phyloP scores from a whole-genome alignment of 1,139 yeast species.

The Sugiyamaella pinicola region DNA sequence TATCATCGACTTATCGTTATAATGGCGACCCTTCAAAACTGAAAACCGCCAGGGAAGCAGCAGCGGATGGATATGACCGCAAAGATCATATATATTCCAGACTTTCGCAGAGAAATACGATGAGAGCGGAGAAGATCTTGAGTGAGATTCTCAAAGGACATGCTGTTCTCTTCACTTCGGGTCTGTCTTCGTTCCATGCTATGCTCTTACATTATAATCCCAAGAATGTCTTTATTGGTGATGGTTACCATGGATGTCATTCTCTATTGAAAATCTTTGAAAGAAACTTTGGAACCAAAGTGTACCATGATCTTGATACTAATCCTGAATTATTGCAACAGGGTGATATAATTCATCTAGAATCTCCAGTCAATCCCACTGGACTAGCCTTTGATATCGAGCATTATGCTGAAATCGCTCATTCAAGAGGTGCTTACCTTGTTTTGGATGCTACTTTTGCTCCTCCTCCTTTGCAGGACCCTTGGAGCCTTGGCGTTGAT shows the following conservation, averaged over 20 bases:
- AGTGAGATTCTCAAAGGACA: slow-evolving; percentile 55
- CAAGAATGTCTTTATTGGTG: slow-evolving; percentile 69
- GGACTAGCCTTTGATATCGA: slow-evolving; percentile 69
- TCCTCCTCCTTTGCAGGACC: slow-evolving; percentile 86
- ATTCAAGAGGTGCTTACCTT: slow-evolving; percentile 65
- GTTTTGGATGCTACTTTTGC: slow-evolving; percentile 88
- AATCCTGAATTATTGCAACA: slow-evolving; percentile 54
- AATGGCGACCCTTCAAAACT: slow-evolving; percentile 56
- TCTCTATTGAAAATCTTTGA: slow-evolving; percentile 65
- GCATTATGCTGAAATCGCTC: slow-evolving; percentile 66
- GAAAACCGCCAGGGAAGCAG: slow-evolving; percentile 48
- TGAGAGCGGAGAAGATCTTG: slow-evolving; percentile 68
- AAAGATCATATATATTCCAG: slow-evolving; percentile 59
- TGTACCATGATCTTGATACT: slow-evolving; percentile 53
- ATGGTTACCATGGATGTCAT: slow-evolving; percentile 84
- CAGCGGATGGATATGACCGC: slow-evolving; percentile 40
- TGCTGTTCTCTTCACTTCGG: slow-evolving; percentile 71
- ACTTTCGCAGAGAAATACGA: slow-evolving; percentile 68
- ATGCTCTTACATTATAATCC: slow-evolving; percentile 74
- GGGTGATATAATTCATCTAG: slow-evolving; percentile 83
- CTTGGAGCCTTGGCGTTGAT: slow-evolving; percentile 80
- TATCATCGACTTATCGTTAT: slow-evolving; percentile 77
- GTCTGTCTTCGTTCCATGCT: slow-evolving; percentile 80
- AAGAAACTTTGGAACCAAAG: slow-evolving; percentile 61
- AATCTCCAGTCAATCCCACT: slow-evolving; percentile 85